These are phyloP conservation scores for Elaphomyces granulatus DNA, from an alignment of 495 filamentous ascomycete species.

Conservation along the genomic window DNA sequence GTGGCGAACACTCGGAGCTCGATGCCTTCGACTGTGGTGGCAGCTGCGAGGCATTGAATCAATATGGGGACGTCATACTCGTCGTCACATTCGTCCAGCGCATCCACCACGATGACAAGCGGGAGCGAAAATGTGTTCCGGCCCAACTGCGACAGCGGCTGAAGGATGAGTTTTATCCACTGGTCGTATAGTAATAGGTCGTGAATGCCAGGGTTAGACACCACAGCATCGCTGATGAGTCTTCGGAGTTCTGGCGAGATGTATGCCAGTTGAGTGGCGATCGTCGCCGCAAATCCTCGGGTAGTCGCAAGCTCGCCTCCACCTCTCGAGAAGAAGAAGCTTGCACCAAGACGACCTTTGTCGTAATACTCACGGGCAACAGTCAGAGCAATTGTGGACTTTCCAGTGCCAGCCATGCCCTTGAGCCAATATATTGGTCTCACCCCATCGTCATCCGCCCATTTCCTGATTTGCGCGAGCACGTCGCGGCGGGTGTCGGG, in stretches of 20 bases:
- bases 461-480: conserved; percentile 17
- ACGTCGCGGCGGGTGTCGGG: conserved; percentile 21
- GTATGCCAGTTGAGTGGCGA: conserved; percentile 26
- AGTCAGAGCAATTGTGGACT: conserved; percentile 27
- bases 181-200: conserved; percentile 28
- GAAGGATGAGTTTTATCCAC: conserved; percentile 34
- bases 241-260: conserved; percentile 13
- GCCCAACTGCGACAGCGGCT: conserved; percentile 17
- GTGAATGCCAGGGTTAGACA: conserved; percentile 20
- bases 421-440: conserved; percentile 29
- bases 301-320: conserved; percentile 28
- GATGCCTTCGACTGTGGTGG: conserved; percentile 11
- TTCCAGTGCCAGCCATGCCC: conserved; percentile 31
- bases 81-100: conserved; percentile 37
- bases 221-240: conserved; percentile 23
- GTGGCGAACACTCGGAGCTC: conserved; percentile 22
- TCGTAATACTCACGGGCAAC: conserved; percentile 11
- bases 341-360: conserved; percentile 14
- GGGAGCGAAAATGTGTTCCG: conserved; percentile 1
- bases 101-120: conserved; percentile 35
- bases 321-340: conserved; percentile 40
- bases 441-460: conserved; percentile 10
- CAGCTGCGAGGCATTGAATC: conserved; percentile 21
- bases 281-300: conserved; percentile 28
- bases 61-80: conserved; percentile 23